Base-by-base conservation (phyloP, 495 filamentous ascomycete species). In the Xylaria castorea region DNA sequence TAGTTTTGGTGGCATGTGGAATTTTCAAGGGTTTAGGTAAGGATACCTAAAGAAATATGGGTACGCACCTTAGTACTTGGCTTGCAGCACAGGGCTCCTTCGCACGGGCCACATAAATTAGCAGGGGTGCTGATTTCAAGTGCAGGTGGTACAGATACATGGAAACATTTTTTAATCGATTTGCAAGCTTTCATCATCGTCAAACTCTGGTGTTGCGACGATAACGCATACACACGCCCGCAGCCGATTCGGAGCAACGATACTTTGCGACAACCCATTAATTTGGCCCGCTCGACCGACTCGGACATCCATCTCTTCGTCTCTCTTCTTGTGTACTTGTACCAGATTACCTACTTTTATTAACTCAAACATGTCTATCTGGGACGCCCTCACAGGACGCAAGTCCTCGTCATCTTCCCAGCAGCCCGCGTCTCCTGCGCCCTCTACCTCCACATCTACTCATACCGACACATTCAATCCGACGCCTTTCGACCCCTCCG, bases 321-420 rank as follows among this genome's bases (percentile, higher is more conserved):
- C 55, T 73, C 65, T 68, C 55, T 40, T 61, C 38, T 64, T 30
- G 62, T 69, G 65, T 63, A 66, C 66, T 63, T 63, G 34, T 68
- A 68, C n/a, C 32, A n/a, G 9, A 20, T 60, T 61, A 40, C 50
- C n/a, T 51, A 38, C 42, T 30, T 58, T 50, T 68, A 38, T 50
- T 67, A n/a, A 48, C 62, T 42, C 71, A 25, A 34, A 76, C n/a
- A 93, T 93, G 92, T 88, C 91, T 34, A 89, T 96, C 80, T 98
- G 94, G 95, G 93, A 97, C 80, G 90, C 91, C 55, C 84, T 98
- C 79, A 91, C 93, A 22, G 95, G 94, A 75, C 91, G 91, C 81
- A 97, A 94, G 85, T 89, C 91, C 71, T 81, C 83, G 20, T 72
- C 81, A 38, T 81, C 83, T n/a, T 74, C 79, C 14, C 78, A 77